phyloP scores from a whole-genome alignment of 495 filamentous ascomycete species.

The Hypoxylon crocopeplum region DNA sequence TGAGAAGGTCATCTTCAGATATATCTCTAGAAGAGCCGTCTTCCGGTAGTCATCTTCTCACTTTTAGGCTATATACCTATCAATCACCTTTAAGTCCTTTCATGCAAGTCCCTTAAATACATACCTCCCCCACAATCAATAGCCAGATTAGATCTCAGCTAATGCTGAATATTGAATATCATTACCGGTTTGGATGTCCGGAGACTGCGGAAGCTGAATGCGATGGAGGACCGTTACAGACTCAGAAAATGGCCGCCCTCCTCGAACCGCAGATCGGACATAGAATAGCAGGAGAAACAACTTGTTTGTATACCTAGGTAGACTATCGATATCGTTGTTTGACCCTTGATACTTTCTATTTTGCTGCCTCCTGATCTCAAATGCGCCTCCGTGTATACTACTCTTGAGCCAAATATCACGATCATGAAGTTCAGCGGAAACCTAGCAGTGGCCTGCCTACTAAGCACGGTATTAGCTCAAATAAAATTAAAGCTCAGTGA shows the following conservation, averaged over 20 bases:
- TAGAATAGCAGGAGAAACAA: background rate
- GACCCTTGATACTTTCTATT: too few species aligned
- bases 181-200: slow-evolving; percentile 17
- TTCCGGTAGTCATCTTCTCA: background rate
- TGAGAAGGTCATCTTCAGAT: background rate
- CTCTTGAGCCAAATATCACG: background rate
- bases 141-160: background rate
- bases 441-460: slow-evolving; percentile 3
- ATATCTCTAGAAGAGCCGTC: background rate
- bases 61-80: slow-evolving; percentile 33
- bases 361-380: too few species aligned
- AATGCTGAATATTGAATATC: slow-evolving; percentile 10
- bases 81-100: background rate
- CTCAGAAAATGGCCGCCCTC: background rate
- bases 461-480: slow-evolving; percentile 3
- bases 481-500: slow-evolving; percentile 27
- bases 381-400: background rate
- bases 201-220: slow-evolving; percentile 2
- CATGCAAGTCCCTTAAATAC: background rate
- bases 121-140: slow-evolving; percentile 2
- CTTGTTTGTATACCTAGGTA: too few species aligned
- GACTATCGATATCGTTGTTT: too few species aligned
- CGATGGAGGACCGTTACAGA: background rate
- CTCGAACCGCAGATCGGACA: background rate
- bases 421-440: slow-evolving; percentile 15